Conservation (phyloP, 257 asterid species). For the Nicotiana benthamiana region DNA sequence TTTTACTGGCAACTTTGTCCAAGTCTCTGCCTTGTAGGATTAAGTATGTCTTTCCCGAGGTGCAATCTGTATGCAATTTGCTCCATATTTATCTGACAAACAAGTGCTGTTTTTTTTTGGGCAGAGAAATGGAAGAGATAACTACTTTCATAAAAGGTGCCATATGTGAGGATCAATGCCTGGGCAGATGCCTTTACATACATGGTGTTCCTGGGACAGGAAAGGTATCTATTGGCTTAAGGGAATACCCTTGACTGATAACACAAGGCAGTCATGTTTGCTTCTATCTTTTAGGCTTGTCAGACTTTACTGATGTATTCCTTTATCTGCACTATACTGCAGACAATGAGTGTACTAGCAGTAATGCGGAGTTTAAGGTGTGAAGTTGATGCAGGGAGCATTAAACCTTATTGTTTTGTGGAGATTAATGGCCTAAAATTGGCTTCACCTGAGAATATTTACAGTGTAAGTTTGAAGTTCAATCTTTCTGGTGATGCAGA, state of each 20-base stretch:
- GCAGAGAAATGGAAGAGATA: constrained; percentile 91
- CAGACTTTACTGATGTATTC: neutral
- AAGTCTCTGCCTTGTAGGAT: constrained; percentile 85
- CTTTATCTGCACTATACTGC: constrained; percentile 31
- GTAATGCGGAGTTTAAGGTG: constrained; percentile 73
- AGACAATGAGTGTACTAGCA: constrained; percentile 93
- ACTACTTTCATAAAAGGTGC: constrained; percentile 79
- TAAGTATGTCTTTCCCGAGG: constrained; percentile 43
- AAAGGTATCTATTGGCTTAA: constrained; percentile 42
- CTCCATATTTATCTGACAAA: neutral
- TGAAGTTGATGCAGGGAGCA: constrained; percentile 76
- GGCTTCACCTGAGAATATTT: constrained; percentile 89
- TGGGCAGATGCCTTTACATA: constrained; percentile 89
- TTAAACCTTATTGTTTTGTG: constrained; percentile 80
- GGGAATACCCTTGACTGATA: neutral
- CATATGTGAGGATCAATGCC: constrained; percentile 80
- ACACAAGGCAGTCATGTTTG: neutral
- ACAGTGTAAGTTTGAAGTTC: constrained; percentile 45
- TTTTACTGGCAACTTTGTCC: constrained; percentile 80
- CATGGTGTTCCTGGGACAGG: constrained; percentile 99
- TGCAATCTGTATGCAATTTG: neutral
- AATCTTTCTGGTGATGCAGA: constrained; percentile 1
- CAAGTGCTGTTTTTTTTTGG: neutral
- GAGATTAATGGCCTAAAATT: constrained; percentile 94
- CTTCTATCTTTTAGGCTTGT: neutral